Base-by-base conservation (phyloP, 139 green algal species). In the Haematococcus sp. region DNA sequence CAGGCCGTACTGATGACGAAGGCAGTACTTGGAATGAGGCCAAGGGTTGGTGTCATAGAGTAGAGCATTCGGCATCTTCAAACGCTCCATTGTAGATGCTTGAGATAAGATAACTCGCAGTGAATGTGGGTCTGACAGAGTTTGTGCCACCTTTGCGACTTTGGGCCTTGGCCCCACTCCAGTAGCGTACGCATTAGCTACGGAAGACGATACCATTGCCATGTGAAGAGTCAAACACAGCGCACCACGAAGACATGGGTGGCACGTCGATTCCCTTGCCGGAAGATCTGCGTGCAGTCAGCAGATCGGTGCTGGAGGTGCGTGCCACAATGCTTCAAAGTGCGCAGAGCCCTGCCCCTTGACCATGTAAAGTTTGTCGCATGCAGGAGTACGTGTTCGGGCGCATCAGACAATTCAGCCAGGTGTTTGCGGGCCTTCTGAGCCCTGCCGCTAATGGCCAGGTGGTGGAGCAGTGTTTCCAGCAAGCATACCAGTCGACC, bases 381-480 rank as follows among this genome's bases (percentile, higher is more conserved):
- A 23, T 34, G 70, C 70, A 88, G 79, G 79, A 86, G 0, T 81
- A 88, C 49, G 79, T 85, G 0, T 54, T 71, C 17, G 60, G 67
- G 22, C 52, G 76, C 0, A 63, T 85, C 20, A 68, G 73, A 28
- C 79, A 85, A 49, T 88, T 88, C 64, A 76, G 76, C 17, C 61
- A 65, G 9, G 65, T 79, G 4, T 83, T 86, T 55, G 79, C 75
- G 1, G 32, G 68, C n/a, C 23, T 75, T n/a, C 70, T 88, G 64
- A 70, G 67, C 30, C 67, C 67, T 3, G 27, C 25, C 4, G 20
- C 63, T 3, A 20, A 19, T 34, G 17, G 19, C 20, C 17, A 25
- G 25, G 20, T 31, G 17, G 35, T 70, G 13, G 63, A 70, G 35
- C 20, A 25, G 2, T 34, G 31, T 3, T 70, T 70, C 35, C 58